These are phyloP conservation scores for Silene vulgaris DNA, from an alignment of 179 eudicot species.

Conservation along the genomic window DNA sequence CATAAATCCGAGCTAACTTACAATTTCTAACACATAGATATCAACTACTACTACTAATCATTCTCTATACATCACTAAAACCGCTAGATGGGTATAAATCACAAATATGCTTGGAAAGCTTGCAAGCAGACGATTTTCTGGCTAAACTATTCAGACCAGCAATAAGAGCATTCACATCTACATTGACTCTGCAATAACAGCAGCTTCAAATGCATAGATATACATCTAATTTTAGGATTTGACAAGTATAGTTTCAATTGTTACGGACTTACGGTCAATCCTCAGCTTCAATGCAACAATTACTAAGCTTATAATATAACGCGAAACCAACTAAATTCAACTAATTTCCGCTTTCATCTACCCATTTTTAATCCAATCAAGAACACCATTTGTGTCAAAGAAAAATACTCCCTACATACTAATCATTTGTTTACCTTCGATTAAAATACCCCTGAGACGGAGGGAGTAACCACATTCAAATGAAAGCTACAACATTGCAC, in stretches of 20 bases:
- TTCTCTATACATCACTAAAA: not conserved
- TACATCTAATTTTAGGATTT: not conserved
- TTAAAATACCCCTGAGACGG: no score
- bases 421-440: no score
- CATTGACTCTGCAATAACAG: not conserved
- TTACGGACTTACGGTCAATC: not conserved
- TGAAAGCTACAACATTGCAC: not conserved
- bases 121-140: not conserved
- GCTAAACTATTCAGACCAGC: not conserved
- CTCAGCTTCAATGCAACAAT: not conserved
- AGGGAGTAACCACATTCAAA: not conserved
- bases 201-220: conserved; percentile 3
- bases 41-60: not conserved
- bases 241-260: not conserved
- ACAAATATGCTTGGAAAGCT: not conserved
- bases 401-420: no score
- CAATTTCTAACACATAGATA: not conserved
- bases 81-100: not conserved
- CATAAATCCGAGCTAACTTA: not conserved
- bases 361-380: not conserved
- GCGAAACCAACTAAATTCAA: not conserved
- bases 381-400: not conserved
- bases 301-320: not conserved
- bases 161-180: not conserved
- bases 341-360: not conserved